Percentiles rank a stretch among this genome's conserved stretches.
Evolutionary conservation across 805 yeast genomes (phyloP).

Genomic region (Candida dajiaensis): DNA sequence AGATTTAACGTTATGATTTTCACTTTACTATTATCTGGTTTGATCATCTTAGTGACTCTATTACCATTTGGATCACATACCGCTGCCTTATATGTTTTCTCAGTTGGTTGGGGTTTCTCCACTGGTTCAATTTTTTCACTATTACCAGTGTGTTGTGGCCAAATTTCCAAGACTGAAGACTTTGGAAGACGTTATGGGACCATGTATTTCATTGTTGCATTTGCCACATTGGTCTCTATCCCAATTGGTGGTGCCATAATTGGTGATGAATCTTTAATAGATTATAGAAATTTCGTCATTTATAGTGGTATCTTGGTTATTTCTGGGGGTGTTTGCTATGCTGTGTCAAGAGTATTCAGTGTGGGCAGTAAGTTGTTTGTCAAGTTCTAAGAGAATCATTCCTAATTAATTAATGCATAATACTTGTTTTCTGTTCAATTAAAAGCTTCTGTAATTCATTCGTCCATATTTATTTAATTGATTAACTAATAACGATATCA

Average conservation of each 20-base stretch:
- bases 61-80: conserved; percentile 30
- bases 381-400: neutral
- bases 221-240: conserved; percentile 43
- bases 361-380: conserved; percentile 30
- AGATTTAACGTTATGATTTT: conserved; percentile 45
- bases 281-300: conserved; percentile 33
- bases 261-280: conserved; percentile 27
- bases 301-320: conserved; percentile 30
- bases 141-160: conserved; percentile 54
- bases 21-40: conserved; percentile 25
- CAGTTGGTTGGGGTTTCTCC: conserved; percentile 45
- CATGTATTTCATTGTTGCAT: conserved; percentile 52
- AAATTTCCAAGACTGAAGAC: conserved; percentile 45
- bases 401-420: neutral
- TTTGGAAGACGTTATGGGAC: conserved; percentile 53
- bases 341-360: conserved; percentile 36
- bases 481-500: too few relatives aligned
- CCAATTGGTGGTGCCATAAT: conserved; percentile 48
- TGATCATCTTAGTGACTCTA: conserved; percentile 32
- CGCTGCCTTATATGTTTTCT: conserved; percentile 36
- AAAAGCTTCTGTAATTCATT: neutral
- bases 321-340: conserved; percentile 34
- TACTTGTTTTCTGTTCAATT: neutral
- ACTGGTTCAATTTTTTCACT: conserved; percentile 50
- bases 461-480: too few relatives aligned